Conservation (phyloP, 805 yeast genomes). For the Cyberlindnera americana region DNA sequence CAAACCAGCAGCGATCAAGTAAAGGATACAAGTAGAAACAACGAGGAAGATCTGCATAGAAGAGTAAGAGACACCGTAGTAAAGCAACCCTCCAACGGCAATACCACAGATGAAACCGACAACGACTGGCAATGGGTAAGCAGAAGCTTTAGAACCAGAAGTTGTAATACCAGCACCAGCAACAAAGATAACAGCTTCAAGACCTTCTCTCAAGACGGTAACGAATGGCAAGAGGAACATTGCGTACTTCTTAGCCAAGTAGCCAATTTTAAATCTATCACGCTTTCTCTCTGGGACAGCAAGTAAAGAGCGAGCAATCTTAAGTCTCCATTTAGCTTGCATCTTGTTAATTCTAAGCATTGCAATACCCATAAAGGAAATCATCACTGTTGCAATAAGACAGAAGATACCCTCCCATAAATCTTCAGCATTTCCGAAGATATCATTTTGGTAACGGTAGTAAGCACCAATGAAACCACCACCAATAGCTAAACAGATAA, state of each 20-base stretch:
- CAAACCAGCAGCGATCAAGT: constrained; percentile 87
- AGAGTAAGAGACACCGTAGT: constrained; percentile 75
- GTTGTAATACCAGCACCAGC: constrained; percentile 87
- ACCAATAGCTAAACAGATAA: constrained; percentile 81
- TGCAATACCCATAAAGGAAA: constrained; percentile 92
- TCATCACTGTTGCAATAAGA: constrained; percentile 83
- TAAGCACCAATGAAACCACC: constrained; percentile 93
- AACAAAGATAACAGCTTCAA: constrained; percentile 92
- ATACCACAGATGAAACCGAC: constrained; percentile 81
- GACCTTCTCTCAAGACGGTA: constrained; percentile 93
- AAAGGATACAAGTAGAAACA: constrained; percentile 82
- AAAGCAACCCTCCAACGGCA: constrained; percentile 64
- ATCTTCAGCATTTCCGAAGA: constrained; percentile 86
- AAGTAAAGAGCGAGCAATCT: constrained; percentile 81
- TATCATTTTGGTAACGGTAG: constrained; percentile 74
- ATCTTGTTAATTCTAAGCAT: constrained; percentile 94
- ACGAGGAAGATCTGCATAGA: constrained; percentile 85
- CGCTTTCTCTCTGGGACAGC: constrained; percentile 48
- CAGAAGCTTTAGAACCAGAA: constrained; percentile 47
- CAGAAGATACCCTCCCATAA: constrained; percentile 97
- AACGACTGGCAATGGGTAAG: constrained; percentile 93
- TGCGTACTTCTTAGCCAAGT: constrained; percentile 67
- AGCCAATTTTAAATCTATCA: constrained; percentile 52
- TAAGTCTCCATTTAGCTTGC: constrained; percentile 96
- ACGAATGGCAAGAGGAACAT: constrained; percentile 88